Evolutionary conservation across 306 rosid genomes (phyloP), one percentile per base, ranked within the genome.

Genomic region (Begonia loranthoides): DNA sequence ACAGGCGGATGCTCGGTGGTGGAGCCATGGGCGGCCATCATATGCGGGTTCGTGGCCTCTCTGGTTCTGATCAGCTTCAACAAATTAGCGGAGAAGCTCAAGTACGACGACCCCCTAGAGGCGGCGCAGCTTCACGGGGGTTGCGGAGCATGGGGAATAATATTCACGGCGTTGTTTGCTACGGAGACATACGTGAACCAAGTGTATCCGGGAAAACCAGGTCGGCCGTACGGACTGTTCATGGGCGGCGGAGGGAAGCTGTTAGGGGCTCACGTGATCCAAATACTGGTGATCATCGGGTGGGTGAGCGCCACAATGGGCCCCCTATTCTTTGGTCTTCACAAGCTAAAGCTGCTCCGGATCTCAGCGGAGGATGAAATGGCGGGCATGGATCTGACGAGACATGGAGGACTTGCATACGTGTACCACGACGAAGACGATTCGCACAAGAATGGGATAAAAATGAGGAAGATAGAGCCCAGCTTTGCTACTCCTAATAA

Each of bases 271-370:
- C 93, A 89, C 44, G 33, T 77, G 55, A 68, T 89, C 13, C 95
- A 89, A 75, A 69, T 89, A 0, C 0, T 85, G 69, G 97, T 82
- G 22, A 89, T 89, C 0, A 4, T 38, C 0, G 97, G 83, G 28
- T 89, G 87, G 87, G 97, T 89, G 0, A 84, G 95, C 10, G 94
- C 89, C 3, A 89, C 95, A 0, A 89, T 89, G 97, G 95, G 97
- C 0, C 94, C 95, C 0, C 55, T 89, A 6, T 89, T 89, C 62
- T 82, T 36, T 17, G 53, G 50, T 9, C 68, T 89, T 10, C 73
- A 73, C 12, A 89, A 79, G 53, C 67, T 89, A 9, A 76, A 79
- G 4, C 62, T 89, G 24, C 53, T 89, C 33, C 61, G 97, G 58
- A 84, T 89, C 45, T 84, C 97, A 0, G 13, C 65, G 0, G 95